These are phyloP conservation scores for Monosporascus sp. DNA, from an alignment of 2,329 filamentous ascomycete genomes.

Conservation along the genomic window DNA sequence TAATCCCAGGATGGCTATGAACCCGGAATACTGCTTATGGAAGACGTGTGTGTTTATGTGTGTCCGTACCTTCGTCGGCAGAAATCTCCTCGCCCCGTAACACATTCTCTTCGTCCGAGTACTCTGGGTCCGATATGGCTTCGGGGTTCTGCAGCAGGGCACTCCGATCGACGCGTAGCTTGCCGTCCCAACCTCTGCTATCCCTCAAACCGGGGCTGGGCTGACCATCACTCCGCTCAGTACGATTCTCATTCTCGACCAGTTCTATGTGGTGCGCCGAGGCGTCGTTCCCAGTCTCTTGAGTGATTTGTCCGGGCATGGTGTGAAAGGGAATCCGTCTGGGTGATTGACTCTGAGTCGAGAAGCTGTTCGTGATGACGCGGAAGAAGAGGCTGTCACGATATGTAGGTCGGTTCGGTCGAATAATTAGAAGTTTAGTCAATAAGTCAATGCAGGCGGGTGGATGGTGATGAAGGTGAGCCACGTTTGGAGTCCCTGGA, in stretches of 20 bases:
- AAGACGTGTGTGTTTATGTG: not conserved
- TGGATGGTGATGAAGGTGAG: no score
- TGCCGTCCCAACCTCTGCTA: constrained; percentile 77
- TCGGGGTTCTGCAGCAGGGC: constrained; percentile 71
- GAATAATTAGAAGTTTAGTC: no score
- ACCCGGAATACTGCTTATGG: not conserved
- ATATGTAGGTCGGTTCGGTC: no score
- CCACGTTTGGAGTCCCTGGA: no score
- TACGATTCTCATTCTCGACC: constrained; percentile 34
- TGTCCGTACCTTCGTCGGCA: constrained; percentile 67
- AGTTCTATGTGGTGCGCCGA: constrained; percentile 45
- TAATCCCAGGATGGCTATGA: not conserved
- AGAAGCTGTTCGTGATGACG: no score
- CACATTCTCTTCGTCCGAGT: constrained; percentile 68
- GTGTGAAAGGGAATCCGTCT: constrained; percentile 7
- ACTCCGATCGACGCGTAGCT: constrained; percentile 68
- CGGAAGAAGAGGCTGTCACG: no score
- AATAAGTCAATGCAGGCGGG: no score
- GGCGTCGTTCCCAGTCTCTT: constrained; percentile 24
- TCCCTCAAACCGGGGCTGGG: constrained; percentile 46
- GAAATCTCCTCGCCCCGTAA: constrained; percentile 69
- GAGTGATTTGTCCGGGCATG: constrained; percentile 38
- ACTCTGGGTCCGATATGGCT: constrained; percentile 77
- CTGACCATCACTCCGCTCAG: constrained; percentile 35
- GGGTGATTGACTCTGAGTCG: no score